phyloP scores from a whole-genome alignment of 2,329 filamentous ascomycete species.

The Curvularia sp. region DNA sequence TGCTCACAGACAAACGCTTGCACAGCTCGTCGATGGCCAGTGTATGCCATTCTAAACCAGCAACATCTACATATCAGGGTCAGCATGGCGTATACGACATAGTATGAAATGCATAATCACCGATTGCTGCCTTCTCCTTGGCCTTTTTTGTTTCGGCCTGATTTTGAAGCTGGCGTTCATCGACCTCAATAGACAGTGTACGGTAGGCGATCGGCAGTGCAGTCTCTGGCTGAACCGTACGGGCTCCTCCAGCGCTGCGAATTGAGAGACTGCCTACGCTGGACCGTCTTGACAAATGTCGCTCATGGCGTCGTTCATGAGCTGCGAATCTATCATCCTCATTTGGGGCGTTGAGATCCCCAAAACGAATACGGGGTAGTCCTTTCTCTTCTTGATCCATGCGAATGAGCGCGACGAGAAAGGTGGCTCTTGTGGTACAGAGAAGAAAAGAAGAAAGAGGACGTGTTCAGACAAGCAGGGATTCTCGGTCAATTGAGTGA shows the following conservation, averaged over 20 bases:
- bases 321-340: slow-evolving; percentile 45
- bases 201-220: slow-evolving; percentile 54
- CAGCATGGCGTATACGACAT: slow-evolving; percentile 17
- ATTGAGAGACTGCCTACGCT: slow-evolving; percentile 48
- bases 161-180: slow-evolving; percentile 40
- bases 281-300: slow-evolving; percentile 42
- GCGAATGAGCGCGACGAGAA: slow-evolving; percentile 9
- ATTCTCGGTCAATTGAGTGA: neutral
- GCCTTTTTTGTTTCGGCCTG: slow-evolving; percentile 40
- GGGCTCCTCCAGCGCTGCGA: slow-evolving; percentile 42
- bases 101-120: slow-evolving; percentile 21
- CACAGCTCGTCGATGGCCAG: slow-evolving; percentile 65
- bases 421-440: slow-evolving; percentile 10
- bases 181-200: slow-evolving; percentile 55
- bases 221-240: slow-evolving; percentile 52
- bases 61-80: slow-evolving; percentile 40
- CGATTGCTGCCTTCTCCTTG: slow-evolving; percentile 45
- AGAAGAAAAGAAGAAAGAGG: slow-evolving; percentile 16
- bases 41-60: slow-evolving; percentile 72
- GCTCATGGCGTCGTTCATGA: slow-evolving; percentile 33
- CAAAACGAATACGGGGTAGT: slow-evolving; percentile 29
- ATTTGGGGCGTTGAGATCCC: slow-evolving; percentile 32
- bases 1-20: slow-evolving; percentile 64
- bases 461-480: neutral
- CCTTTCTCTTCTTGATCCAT: slow-evolving; percentile 41